Evolutionary conservation across 352 stramenopile genomes (phyloP), one percentile per base, ranked within the genome.

Genomic region (Phytophthora tubulina): DNA sequence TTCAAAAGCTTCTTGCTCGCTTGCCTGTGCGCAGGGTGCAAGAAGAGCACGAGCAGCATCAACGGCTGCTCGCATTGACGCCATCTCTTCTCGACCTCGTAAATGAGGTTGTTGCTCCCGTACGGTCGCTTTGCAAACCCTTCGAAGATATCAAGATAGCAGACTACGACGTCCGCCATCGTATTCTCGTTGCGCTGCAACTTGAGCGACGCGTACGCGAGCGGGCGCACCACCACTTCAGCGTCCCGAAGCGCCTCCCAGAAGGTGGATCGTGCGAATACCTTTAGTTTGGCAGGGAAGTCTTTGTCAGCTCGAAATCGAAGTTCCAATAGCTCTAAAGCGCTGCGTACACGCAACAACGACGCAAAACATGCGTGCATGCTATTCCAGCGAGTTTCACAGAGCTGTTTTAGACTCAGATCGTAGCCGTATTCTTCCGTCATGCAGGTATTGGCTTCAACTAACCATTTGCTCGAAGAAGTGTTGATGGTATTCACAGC

Each of bases 381-480:
- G 45, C 33, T 58, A 5, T 66, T 66, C 58, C 58, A 66, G 0
- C 35, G 35, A n/a, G 58, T 66, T 66, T 66, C 58, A 57, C 41
- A 69, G 3, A 62, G 61, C 31, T 59, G 50, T 7, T 54, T 57
- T 21, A 69, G 8, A n/a, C 31, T 56, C 2, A 54, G 33, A 33
- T 21, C 21, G 32, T 69, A 61, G 31, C 51, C 61, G 14, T 69
- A 69, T 0, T 30, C 35, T 3, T 69, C 30, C 4, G 6, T 30
- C 60, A 68, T 68, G 21, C 50, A 61, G 6, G 33, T 44, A 27
- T 55, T 39, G 11, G 32, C 50, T 59, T 68, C 49, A 39, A 48
- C 38, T n/a, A 68, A 9, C 50, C 60, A 68, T 17, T 60, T 68
- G 8, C 15, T 31, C 2, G 32, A 60, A 27, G 49, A 60, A 53